Evolutionary conservation across 192 early-diverging fungal genomes (phyloP).

Genomic region (Thamnidium elegans): DNA sequence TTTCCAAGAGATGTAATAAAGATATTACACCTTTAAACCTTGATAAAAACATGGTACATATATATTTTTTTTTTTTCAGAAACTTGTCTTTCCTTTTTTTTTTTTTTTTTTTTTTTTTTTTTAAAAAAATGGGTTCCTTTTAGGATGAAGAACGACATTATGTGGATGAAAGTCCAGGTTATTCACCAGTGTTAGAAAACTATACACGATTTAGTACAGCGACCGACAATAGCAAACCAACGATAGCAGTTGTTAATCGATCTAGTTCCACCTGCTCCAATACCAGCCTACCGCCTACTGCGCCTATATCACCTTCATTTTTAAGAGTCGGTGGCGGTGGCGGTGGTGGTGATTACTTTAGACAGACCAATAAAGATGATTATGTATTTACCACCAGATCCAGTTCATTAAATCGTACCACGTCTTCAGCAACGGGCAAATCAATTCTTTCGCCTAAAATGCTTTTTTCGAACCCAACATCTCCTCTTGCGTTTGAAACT

Average conservation of each 20-base stretch:
- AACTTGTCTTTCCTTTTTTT: neutral
- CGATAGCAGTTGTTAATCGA: too few relatives aligned
- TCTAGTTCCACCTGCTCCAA: neutral
- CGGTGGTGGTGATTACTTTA: neutral
- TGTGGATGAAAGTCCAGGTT: conserved; percentile 16
- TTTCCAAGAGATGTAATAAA: neutral
- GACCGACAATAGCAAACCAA: neutral
- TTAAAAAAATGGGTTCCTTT: neutral
- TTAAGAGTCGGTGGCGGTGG: neutral
- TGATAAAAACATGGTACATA: neutral
- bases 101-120: neutral
- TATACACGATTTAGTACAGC: conserved; percentile 6
- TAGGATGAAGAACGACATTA: neutral
- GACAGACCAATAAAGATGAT: conserved; percentile 1
- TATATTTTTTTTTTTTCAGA: neutral
- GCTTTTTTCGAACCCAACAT: conserved; percentile 10
- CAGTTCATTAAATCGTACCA: conserved; percentile 10
- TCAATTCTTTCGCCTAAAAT: conserved; percentile 7
- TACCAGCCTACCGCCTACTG: neutral
- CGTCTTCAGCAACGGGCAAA: conserved; percentile 4
- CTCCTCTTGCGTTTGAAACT: conserved; percentile 15
- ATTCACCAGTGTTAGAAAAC: conserved; percentile 14
- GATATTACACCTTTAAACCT: neutral
- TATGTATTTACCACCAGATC: conserved; percentile 11
- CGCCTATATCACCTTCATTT: neutral